phyloP scores from a whole-genome alignment of 2,329 filamentous ascomycete genomes.

The Stemphylium beticola region DNA sequence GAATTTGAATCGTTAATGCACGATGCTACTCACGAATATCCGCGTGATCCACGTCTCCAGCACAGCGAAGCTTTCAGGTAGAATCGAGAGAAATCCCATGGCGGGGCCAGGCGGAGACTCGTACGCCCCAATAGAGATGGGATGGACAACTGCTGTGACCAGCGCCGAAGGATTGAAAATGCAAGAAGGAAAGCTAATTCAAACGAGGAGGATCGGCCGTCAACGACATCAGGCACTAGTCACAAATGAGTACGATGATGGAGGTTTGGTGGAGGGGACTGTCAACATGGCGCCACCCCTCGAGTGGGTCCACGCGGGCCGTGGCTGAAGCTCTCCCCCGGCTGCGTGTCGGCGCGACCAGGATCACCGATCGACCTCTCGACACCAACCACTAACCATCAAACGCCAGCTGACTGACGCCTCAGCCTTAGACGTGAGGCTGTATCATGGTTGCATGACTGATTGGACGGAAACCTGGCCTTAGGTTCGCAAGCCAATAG shows the following conservation, averaged over 20 bases:
- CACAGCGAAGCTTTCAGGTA: slow-evolving; percentile 63
- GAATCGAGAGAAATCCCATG: slow-evolving; percentile 71
- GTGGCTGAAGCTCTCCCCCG: slow-evolving; percentile 22
- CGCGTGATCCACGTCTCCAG: slow-evolving; percentile 68
- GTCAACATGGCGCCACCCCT: slow-evolving; percentile 12
- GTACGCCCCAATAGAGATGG: background rate
- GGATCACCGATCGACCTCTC: slow-evolving; percentile 11
- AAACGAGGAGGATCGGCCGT: background rate
- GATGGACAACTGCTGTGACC: background rate
- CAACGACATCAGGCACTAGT: background rate
- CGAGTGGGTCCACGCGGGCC: slow-evolving; percentile 9
- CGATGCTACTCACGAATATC: slow-evolving; percentile 62
- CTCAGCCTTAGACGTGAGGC: slow-evolving; percentile 20
- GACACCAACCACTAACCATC: slow-evolving; percentile 19
- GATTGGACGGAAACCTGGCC: slow-evolving; percentile 6
- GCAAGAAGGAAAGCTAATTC: background rate
- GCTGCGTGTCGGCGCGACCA: background rate
- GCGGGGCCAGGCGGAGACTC: slow-evolving; percentile 4
- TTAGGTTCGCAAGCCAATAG: slow-evolving; percentile 13
- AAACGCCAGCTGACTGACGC: slow-evolving; percentile 21
- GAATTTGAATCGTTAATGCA: background rate
- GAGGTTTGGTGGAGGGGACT: slow-evolving; percentile 4
- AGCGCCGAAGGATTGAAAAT: background rate
- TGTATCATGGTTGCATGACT: slow-evolving; percentile 15
- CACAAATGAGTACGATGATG: background rate